Conservation (phyloP, 2,329 filamentous ascomycete genomes). For the Alternaria tenuissima region DNA sequence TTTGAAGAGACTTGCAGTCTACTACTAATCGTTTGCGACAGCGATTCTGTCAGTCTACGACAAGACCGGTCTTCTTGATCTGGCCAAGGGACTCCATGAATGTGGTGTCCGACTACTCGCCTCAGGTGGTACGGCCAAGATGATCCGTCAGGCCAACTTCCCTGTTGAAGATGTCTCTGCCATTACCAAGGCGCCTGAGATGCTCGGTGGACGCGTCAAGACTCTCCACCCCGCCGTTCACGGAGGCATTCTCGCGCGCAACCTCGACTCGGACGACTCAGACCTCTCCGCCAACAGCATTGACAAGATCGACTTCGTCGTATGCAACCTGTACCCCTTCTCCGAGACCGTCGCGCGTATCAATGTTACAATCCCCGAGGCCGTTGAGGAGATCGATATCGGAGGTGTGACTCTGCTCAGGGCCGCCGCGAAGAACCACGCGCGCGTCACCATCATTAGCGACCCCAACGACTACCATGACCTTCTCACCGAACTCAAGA, state of each 20-base stretch:
- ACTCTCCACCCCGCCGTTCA: slow-evolving; percentile 92
- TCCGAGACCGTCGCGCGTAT: slow-evolving; percentile 97
- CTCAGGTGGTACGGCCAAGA: slow-evolving; percentile 91
- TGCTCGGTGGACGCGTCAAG: slow-evolving; percentile 92
- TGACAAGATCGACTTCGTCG: slow-evolving; percentile 55
- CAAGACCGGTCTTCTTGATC: slow-evolving; percentile 74
- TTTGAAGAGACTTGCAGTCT: neutral
- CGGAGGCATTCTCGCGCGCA: slow-evolving; percentile 87
- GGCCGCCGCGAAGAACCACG: slow-evolving; percentile 97
- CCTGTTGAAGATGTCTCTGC: slow-evolving; percentile 97
- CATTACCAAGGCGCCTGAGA: slow-evolving; percentile 93
- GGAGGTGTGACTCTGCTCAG: slow-evolving; percentile 93
- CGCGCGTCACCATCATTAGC: slow-evolving; percentile 92
- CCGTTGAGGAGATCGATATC: slow-evolving; percentile 98
- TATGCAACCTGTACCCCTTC: slow-evolving; percentile 99
- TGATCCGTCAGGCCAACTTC: slow-evolving; percentile 97
- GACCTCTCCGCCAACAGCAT: slow-evolving; percentile 70
- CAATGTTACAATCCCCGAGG: slow-evolving; percentile 95
- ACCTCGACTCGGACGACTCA: slow-evolving; percentile 95
- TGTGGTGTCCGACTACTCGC: slow-evolving; percentile 71
- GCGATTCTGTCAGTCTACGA: slow-evolving; percentile 98
- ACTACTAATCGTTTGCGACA: slow-evolving; percentile 28
- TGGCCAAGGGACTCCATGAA: slow-evolving; percentile 51
- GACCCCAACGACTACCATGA: slow-evolving; percentile 93
- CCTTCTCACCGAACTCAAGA: slow-evolving; percentile 90